Conservation (phyloP, 805 yeast species). For the Saccharomycopsis selenospora region DNA sequence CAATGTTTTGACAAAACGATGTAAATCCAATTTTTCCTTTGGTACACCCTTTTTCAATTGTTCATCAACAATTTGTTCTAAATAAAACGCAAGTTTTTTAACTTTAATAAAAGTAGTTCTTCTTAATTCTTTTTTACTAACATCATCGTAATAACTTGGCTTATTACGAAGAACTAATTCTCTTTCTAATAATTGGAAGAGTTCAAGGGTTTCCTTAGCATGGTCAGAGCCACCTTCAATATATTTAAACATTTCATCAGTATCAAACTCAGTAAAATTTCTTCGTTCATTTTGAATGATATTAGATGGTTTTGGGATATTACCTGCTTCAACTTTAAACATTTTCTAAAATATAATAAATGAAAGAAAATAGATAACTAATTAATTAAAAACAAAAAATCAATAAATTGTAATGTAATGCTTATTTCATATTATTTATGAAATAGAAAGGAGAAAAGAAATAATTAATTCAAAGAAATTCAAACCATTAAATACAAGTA, state of each 20-base stretch:
- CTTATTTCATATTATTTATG: no score
- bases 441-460: no score
- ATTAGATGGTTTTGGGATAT: constrained; percentile 31
- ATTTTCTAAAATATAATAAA: no score
- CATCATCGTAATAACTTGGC: constrained; percentile 16
- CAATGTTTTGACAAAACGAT: constrained; percentile 47
- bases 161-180: constrained; percentile 14
- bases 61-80: constrained; percentile 5
- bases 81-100: constrained; percentile 10
- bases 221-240: constrained; percentile 27
- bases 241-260: constrained; percentile 27
- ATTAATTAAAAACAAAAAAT: no score
- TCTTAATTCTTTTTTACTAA: constrained; percentile 12
- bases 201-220: constrained; percentile 21
- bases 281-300: constrained; percentile 28
- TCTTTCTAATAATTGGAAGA: constrained; percentile 15
- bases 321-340: constrained; percentile 28
- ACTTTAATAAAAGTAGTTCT: constrained; percentile 17
- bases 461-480: no score
- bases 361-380: no score
- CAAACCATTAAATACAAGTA: no score
- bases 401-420: no score
- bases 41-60: constrained; percentile 28
- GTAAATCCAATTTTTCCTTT: constrained; percentile 28
- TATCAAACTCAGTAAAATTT: constrained; percentile 23